Conservation (phyloP, 148 eudicot genomes). For the Heliosperma pusillum region DNA sequence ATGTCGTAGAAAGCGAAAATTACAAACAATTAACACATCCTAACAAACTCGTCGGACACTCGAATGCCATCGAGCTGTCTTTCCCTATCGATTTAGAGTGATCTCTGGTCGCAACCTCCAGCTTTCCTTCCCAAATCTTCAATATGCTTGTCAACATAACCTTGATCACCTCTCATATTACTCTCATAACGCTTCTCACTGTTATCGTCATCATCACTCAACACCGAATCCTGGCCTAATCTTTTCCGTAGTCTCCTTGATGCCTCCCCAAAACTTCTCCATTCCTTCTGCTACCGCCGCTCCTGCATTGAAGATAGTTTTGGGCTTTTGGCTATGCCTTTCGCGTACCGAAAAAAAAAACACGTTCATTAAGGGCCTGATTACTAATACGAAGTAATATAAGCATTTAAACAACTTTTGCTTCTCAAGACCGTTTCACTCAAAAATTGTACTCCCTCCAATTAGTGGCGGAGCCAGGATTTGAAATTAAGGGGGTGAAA, state of each 20-base stretch:
- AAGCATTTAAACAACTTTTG: too few species aligned
- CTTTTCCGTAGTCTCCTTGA: slow-evolving; percentile 36
- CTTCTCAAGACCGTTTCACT: too few species aligned
- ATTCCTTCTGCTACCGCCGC: slow-evolving; percentile 33
- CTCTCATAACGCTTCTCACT: neutral
- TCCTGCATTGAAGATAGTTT: slow-evolving; percentile 37
- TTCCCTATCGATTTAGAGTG: neutral
- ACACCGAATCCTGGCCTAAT: slow-evolving; percentile 30
- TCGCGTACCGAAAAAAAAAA: too few species aligned
- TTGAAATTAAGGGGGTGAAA: too few species aligned
- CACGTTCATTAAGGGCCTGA: too few species aligned
- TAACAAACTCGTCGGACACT: too few species aligned
- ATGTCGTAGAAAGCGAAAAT: too few species aligned
- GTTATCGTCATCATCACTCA: slow-evolving; percentile 20
- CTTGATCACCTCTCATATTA: neutral
- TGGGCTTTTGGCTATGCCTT: slow-evolving; percentile 30
- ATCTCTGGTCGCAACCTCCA: slow-evolving; percentile 29
- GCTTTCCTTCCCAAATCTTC: slow-evolving; percentile 38
- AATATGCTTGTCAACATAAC: slow-evolving; percentile 23
- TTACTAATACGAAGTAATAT: too few species aligned
- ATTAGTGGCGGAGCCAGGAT: too few species aligned
- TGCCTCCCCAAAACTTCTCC: slow-evolving; percentile 38
- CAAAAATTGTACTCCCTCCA: too few species aligned
- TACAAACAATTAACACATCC: too few species aligned
- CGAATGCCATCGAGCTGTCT: too few species aligned